Evolutionary conservation across 2,329 filamentous ascomycete genomes (phyloP).

Genomic region (Fusarium incarnatum): DNA sequence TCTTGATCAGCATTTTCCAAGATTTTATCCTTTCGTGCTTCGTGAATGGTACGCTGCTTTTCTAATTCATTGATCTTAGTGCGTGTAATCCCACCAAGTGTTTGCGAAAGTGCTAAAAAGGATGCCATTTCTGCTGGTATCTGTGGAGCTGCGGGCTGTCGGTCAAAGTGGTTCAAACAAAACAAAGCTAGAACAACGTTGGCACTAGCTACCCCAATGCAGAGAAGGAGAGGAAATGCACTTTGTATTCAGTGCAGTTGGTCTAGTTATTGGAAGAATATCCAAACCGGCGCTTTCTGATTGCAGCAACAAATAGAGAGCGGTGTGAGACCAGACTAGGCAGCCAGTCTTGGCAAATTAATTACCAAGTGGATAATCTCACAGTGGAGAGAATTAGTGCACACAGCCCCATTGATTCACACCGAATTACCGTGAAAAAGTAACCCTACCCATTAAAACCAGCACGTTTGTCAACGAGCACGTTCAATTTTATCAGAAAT

Average conservation of each 20-base stretch:
- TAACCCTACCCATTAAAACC: neutral
- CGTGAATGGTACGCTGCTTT: neutral
- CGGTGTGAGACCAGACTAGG: neutral
- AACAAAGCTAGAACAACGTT: neutral
- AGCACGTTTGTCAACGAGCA: neutral
- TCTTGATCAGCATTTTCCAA: neutral
- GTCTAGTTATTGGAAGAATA: too few relatives aligned
- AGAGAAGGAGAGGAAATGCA: fast-evolving
- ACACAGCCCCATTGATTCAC: neutral
- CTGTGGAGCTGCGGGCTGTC: fast-evolving
- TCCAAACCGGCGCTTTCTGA: neutral
- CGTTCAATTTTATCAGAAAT: neutral
- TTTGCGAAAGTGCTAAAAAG: neutral
- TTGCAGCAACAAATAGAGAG: neutral
- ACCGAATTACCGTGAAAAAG: neutral
- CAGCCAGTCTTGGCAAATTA: neutral
- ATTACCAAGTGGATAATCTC: neutral
- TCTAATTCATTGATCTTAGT: neutral
- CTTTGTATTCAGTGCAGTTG: fast-evolving
- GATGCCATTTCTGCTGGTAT: neutral
- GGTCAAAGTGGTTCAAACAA: neutral
- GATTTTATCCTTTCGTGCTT: neutral
- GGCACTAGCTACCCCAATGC: neutral
- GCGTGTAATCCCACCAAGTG: neutral
- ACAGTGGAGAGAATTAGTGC: neutral